Evolutionary conservation across 164 flowering plant species (phyloP), one percentile per base, ranked within the genome.

Genomic region (Liriodendron chinense): DNA sequence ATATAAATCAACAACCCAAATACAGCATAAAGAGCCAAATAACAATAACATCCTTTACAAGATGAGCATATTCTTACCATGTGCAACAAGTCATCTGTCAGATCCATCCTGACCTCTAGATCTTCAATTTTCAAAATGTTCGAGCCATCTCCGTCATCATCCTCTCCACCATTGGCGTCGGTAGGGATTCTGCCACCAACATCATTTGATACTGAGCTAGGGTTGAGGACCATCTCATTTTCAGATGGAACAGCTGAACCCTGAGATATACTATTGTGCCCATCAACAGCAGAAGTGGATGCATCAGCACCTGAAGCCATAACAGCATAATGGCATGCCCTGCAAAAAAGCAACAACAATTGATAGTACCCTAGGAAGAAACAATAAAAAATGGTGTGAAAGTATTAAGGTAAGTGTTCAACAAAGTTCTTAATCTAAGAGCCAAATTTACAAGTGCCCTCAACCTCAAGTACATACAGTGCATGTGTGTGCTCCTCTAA

Each of bases 71-170:
- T 53, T 12, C 69, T 76, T 85, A 96, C 99, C 98, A 91, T 92
- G 83, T 96, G 99, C 83, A 96, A 78, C 25, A 96, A 76, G 82
- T 96, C 99, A 83, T 94, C 99, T 1, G 97, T 92, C 69, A 96
- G 93, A 84, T 96, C 98, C 95, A 94, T 91, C 71, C 85, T 85
- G 71, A 89, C 85, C 78, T 86, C 91, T 2, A 76, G 78, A 56
- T 84, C 92, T 71, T 92, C 99, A 26, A 73, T 10, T 47, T 73
- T 80, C 7, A 82, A 71, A 77, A 73, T 7, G 72, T 68, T 83
- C 76, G 26, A 65, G 47, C 78, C 82, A 72, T 79, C 77, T 64
- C 74, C 86, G 48, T 77, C 82, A 43, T 74, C 83, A 48, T 83
- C 77, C 6, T 74, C 78, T 50, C 68, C 81, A 74, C 69, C 73